phyloP scores from a whole-genome alignment of 768 basidiomycete species.

The Trametes meyenii region DNA sequence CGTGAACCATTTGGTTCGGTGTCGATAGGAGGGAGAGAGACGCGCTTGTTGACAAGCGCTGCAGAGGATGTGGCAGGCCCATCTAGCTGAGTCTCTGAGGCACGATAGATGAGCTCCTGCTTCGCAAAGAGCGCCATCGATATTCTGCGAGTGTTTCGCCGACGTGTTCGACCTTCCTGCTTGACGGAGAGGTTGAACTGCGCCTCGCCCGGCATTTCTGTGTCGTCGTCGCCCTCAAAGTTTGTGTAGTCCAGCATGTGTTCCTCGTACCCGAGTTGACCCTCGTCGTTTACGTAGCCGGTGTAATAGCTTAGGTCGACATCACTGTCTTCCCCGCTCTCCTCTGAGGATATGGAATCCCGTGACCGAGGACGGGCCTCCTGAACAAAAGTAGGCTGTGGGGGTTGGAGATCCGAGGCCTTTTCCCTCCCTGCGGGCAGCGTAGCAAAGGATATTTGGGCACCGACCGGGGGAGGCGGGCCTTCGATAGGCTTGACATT shows the following conservation, averaged over 20 bases:
- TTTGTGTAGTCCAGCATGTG: constrained; percentile 70
- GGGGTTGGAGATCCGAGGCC: constrained; percentile 36
- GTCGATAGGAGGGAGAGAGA: constrained; percentile 13
- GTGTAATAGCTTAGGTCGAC: constrained; percentile 49
- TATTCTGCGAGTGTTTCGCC: constrained; percentile 46
- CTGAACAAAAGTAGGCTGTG: constrained; percentile 32
- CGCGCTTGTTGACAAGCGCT: constrained; percentile 11
- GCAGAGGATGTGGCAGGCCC: constrained; percentile 4
- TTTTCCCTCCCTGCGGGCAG: constrained; percentile 17
- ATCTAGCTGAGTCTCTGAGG: constrained; percentile 14
- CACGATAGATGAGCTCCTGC: constrained; percentile 15
- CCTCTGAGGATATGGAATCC: constrained; percentile 31
- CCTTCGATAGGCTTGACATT: constrained; percentile 43
- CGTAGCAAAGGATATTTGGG: constrained; percentile 9
- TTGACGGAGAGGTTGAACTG: constrained; percentile 53
- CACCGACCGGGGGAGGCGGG: not conserved
- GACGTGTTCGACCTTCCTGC: constrained; percentile 63
- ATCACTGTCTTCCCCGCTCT: constrained; percentile 39
- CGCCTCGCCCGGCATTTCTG: constrained; percentile 57
- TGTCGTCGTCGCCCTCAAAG: constrained; percentile 76
- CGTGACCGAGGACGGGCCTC: constrained; percentile 17
- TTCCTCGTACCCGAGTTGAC: constrained; percentile 45
- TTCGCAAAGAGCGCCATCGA: constrained; percentile 24
- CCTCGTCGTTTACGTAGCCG: constrained; percentile 38
- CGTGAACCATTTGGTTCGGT: not conserved